Evolutionary conservation across 2,329 filamentous ascomycete genomes (phyloP).

Genomic region (Aspergillus transmontanensis): DNA sequence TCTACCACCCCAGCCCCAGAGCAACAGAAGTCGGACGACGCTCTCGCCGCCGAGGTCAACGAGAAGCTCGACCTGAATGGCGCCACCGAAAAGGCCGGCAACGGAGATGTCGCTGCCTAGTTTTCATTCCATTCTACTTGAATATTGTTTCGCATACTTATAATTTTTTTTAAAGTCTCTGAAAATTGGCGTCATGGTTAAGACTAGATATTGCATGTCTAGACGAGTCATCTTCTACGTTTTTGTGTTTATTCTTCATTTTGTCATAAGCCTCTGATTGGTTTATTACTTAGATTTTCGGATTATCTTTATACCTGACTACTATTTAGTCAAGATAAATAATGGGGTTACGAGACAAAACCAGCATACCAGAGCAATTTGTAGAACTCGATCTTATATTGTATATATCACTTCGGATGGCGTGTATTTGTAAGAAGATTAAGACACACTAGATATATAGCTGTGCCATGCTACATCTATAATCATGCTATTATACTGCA

Average conservation of each 20-base stretch:
- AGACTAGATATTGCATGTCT: constrained; percentile 6
- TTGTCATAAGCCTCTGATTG: not conserved
- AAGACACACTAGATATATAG: too few species aligned
- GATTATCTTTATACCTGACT: not conserved
- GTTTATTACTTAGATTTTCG: not conserved
- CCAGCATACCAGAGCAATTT: not conserved
- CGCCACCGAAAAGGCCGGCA: not conserved
- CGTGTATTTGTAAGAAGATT: too few species aligned
- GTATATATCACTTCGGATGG: too few species aligned
- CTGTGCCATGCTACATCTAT: too few species aligned
- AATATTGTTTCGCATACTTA: not conserved
- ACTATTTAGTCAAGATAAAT: not conserved
- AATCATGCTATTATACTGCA: too few species aligned
- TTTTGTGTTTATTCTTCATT: not conserved
- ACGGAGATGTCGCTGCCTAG: constrained; percentile 3
- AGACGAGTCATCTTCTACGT: not conserved
- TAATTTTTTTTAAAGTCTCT: not conserved
- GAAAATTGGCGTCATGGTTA: constrained; percentile 9
- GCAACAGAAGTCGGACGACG: not conserved
- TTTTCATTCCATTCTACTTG: not conserved
- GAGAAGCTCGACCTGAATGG: constrained; percentile 3
- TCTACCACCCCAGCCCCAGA: not conserved
- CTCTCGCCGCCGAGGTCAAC: not conserved
- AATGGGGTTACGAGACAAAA: not conserved
- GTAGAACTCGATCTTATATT: not conserved